A percentile compares a stretch with the other conserved stretches of the same genome.
phyloP scores from a whole-genome alignment of 495 filamentous ascomycete species.

The Friedmanniomyces simplex region DNA sequence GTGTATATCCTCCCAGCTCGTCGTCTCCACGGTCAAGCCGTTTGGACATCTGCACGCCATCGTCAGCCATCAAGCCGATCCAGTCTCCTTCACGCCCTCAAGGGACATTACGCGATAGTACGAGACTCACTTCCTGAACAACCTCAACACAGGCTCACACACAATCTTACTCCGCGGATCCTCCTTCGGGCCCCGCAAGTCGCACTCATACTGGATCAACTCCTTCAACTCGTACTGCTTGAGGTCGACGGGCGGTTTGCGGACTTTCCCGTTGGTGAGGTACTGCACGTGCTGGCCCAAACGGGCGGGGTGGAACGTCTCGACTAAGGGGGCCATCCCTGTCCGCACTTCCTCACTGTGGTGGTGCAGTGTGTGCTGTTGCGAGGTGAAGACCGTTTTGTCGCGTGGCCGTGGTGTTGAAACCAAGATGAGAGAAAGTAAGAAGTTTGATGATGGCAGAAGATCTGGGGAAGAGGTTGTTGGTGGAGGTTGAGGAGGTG shows the following conservation, averaged over 20 bases:
- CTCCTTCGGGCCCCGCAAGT: constrained; percentile 45
- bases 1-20: constrained; percentile 51
- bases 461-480: constrained; percentile 49
- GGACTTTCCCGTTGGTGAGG: constrained; percentile 35
- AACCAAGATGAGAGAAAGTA: neutral
- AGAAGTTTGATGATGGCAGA: constrained; percentile 33
- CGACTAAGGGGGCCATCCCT: constrained; percentile 52
- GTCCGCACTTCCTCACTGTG: neutral
- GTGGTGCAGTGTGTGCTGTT: neutral
- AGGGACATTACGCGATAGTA: too few species aligned
- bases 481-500: constrained; percentile 55
- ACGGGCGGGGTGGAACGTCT: constrained; percentile 43
- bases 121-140: constrained; percentile 63
- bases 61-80: too few species aligned
- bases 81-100: too few species aligned
- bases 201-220: constrained; percentile 75
- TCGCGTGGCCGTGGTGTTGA: neutral
- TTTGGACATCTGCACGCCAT: constrained; percentile 37
- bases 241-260: constrained; percentile 50
- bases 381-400: neutral
- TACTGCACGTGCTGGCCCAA: constrained; percentile 43
- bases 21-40: constrained; percentile 73
- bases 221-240: constrained; percentile 61
- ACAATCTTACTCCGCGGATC: constrained; percentile 43
- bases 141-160: constrained; percentile 64